Evolutionary conservation across 257 asterid species (phyloP), one percentile per base, ranked within the genome.

Genomic region (Ligustrum vulgare): DNA sequence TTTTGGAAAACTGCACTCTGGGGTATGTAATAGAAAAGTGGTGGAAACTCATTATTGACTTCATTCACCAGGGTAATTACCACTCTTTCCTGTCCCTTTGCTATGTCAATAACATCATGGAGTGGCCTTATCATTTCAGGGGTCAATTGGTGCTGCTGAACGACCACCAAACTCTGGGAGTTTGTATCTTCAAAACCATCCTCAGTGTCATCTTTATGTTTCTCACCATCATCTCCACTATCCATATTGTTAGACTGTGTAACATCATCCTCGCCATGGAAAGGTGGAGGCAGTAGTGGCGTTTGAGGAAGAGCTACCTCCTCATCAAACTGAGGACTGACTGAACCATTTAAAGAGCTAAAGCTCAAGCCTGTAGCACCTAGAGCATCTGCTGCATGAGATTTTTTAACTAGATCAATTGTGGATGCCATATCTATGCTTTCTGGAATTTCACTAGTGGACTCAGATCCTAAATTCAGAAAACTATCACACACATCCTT

Each of bases 51-150:
- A 56, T 80, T 73, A 76, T 91, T 89, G 75, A 93, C 83, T 36
- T 87, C 91, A 78, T 93, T 93, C 77, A 85, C 87, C 73, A 95
- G 23, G 15, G 93, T 79, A 67, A 95, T 90, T 64, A 64, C 66
- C 71, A 90, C 87, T 43, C 80, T 86, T 84, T 93, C 99, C 73
- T 88, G 94, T 65, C 98, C 97, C 86, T 84, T 95, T 79, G 98
- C 80, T 72, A 95, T 84, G 84, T 95, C 99, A 80, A 80, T 67
- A 69, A 70, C 85, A 81, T 80, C 76, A 79, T 49, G 70, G 32
- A 79, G 66, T 68, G 89, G 74, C 67, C 79, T 79, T 41, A 74
- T 75, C 65, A 74, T 77, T 84, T 82, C 87, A 58, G 78, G 81
- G 80, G 85, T 39, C 75, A 62, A 72, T 69, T 78, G 84, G 70